These are phyloP conservation scores for Ramichloridium luteum DNA, from an alignment of 2,329 filamentous ascomycete genomes.

Conservation along the genomic window DNA sequence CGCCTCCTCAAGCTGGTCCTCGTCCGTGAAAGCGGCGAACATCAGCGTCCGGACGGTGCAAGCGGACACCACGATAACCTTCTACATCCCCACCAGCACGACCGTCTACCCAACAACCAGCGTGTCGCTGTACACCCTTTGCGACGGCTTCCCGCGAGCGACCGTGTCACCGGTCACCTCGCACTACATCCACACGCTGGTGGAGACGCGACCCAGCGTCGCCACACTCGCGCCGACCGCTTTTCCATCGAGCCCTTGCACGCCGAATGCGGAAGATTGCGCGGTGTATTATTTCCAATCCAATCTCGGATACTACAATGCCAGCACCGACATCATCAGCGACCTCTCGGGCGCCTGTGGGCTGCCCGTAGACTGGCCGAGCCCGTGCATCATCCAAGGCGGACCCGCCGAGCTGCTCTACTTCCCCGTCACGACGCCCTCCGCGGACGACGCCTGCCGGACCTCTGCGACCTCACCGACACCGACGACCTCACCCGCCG, in stretches of 20 bases:
- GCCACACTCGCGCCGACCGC: conserved; percentile 7
- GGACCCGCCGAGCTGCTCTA: conserved; percentile 17
- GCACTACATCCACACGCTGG: neutral
- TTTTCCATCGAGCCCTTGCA: conserved; percentile 9
- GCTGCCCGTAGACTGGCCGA: conserved; percentile 5
- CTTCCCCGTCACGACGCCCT: conserved; percentile 14
- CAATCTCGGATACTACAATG: conserved; percentile 1
- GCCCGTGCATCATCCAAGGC: conserved; percentile 15
- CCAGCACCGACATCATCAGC: conserved; percentile 3
- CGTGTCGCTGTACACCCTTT: conserved; percentile 14
- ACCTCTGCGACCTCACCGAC: conserved; percentile 5
- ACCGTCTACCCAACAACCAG: conserved; percentile 9
- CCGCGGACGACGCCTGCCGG: conserved; percentile 3
- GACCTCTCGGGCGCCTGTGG: conserved; percentile 10
- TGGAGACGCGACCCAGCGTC: neutral
- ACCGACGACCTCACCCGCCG: conserved; percentile 1
- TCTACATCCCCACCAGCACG: neutral
- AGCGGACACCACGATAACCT: conserved; percentile 1
- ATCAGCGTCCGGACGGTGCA: neutral
- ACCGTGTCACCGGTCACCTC: conserved; percentile 10
- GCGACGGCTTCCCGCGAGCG: conserved; percentile 15
- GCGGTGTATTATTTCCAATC: conserved; percentile 10
- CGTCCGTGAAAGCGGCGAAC: neutral
- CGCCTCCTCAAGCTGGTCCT: conserved; percentile 2
- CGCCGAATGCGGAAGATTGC: conserved; percentile 8